These are phyloP conservation scores for Arthrobotrys megalospora DNA, from an alignment of 2,329 filamentous ascomycete species.

Conservation along the genomic window DNA sequence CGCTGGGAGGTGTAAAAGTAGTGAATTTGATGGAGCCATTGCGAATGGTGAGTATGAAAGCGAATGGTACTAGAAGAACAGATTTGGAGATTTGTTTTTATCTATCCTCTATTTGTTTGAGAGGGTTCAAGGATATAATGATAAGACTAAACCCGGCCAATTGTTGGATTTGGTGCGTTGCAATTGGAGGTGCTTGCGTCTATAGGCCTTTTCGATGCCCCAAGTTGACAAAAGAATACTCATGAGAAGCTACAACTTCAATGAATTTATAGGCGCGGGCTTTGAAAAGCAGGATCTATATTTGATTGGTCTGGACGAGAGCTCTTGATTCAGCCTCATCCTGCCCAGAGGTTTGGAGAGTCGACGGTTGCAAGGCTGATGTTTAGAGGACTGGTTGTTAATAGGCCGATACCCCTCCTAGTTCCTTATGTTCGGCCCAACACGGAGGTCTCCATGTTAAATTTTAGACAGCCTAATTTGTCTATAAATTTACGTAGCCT, in stretches of 20 bases:
- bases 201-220: too few relatives aligned
- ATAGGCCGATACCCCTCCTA: background rate
- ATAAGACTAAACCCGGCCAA: too few relatives aligned
- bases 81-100: too few relatives aligned
- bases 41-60: background rate
- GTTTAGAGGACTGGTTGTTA: background rate
- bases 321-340: background rate
- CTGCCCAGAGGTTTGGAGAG: background rate
- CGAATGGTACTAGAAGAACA: background rate
- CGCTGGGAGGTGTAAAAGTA: conserved; percentile 16
- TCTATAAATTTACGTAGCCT: background rate
- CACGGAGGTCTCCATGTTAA: background rate
- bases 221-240: too few relatives aligned
- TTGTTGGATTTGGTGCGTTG: too few relatives aligned
- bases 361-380: background rate
- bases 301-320: background rate
- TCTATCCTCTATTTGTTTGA: too few relatives aligned
- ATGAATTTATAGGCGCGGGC: too few relatives aligned
- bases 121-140: too few relatives aligned
- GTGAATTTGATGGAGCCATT: conserved; percentile 12
- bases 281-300: background rate
- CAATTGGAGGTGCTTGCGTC: too few relatives aligned
- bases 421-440: conserved; percentile 6
- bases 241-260: too few relatives aligned
- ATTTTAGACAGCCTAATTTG: too few relatives aligned